A percentile compares a stretch with the other conserved stretches of the same genome.
phyloP scores from a whole-genome alignment of 257 asterid genomes.

The Nicotiana benthamiana region DNA sequence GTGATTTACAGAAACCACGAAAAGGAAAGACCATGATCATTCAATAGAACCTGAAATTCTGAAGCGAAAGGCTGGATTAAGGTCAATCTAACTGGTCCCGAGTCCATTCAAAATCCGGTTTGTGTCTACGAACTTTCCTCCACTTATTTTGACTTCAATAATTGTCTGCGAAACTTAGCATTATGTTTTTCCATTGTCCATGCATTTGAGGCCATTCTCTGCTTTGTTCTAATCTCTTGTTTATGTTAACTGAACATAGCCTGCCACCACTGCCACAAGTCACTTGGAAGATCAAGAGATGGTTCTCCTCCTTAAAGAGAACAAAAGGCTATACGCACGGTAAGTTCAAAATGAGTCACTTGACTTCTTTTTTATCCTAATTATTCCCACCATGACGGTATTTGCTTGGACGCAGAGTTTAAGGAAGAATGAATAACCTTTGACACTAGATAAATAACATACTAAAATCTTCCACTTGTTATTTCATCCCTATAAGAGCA shows the following conservation, averaged over 20 bases:
- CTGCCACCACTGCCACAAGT: conserved; percentile 21
- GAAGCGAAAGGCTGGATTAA: conserved; percentile 28
- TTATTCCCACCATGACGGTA: background rate
- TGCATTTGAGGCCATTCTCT: conserved; percentile 1
- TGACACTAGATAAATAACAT: background rate
- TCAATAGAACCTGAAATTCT: conserved; percentile 34
- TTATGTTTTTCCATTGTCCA: background rate
- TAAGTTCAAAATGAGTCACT: conserved; percentile 29
- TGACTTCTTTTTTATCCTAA: background rate
- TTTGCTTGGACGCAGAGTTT: background rate
- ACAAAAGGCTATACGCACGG: conserved; percentile 48
- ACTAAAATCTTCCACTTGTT: no score
- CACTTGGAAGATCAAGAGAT: conserved; percentile 31
- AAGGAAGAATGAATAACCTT: background rate
- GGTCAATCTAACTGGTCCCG: conserved; percentile 18
- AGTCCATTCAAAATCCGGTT: conserved; percentile 28
- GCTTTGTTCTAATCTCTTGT: conserved; percentile 11
- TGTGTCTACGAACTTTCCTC: conserved; percentile 1
- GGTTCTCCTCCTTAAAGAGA: conserved; percentile 38
- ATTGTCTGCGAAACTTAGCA: background rate
- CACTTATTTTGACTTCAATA: background rate
- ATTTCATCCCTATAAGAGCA: background rate
- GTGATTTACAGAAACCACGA: conserved; percentile 29
- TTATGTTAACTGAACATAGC: conserved; percentile 27
- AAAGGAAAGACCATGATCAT: conserved; percentile 44